phyloP scores from a whole-genome alignment of 768 basidiomycete genomes.

The Russula lepida region DNA sequence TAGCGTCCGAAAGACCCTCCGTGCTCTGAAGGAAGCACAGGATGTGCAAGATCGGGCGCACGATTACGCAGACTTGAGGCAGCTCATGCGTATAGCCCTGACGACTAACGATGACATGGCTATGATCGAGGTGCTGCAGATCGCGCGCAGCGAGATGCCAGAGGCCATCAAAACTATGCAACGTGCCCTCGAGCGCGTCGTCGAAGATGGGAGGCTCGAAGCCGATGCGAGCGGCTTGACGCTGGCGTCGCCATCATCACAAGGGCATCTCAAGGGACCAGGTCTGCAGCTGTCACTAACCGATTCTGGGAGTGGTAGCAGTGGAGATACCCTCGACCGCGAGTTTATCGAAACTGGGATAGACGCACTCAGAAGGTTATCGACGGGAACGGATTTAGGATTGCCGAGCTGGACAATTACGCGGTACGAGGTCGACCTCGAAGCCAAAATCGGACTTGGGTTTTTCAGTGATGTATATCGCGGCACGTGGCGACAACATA shows the following conservation, averaged over 20 bases:
- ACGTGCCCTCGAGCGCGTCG: constrained; percentile 47
- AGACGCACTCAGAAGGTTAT: constrained; percentile 60
- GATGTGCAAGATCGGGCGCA: constrained; percentile 39
- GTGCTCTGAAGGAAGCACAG: constrained; percentile 31
- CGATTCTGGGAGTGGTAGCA: neutral
- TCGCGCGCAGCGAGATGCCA: constrained; percentile 60
- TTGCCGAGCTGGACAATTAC: constrained; percentile 77
- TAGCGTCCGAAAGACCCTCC: constrained; percentile 15
- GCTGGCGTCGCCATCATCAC: neutral
- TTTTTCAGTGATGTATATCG: constrained; percentile 72
- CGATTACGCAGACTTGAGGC: constrained; percentile 49
- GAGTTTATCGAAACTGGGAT: constrained; percentile 69
- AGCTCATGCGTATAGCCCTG: constrained; percentile 51
- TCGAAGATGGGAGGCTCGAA: constrained; percentile 28
- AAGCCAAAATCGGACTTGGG: constrained; percentile 59
- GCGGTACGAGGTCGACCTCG: constrained; percentile 68
- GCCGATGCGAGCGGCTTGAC: constrained; percentile 14
- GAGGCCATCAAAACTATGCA: constrained; percentile 78
- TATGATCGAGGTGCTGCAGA: constrained; percentile 55
- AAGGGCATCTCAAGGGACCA: neutral
- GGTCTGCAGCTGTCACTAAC: neutral
- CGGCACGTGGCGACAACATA: constrained; percentile 60
- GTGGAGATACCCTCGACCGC: constrained; percentile 47
- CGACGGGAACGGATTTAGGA: constrained; percentile 26
- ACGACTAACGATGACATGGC: constrained; percentile 51